Evolutionary conservation across 2,329 filamentous ascomycete species (phyloP), one percentile per base, ranked within the genome.

Genomic region (Decorospora gaudefroyi): DNA sequence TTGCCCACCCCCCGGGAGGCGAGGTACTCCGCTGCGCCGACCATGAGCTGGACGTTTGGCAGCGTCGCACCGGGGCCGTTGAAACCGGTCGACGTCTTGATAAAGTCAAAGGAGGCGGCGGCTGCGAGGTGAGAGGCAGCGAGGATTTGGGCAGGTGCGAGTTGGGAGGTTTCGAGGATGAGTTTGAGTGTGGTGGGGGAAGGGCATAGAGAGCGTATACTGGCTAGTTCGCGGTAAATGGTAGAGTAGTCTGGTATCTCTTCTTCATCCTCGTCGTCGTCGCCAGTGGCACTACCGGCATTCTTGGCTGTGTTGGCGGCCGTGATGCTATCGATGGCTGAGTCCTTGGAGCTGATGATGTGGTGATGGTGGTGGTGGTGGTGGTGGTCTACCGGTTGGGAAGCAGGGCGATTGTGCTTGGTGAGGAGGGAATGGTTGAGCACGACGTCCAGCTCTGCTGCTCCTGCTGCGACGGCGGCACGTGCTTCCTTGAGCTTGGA

Each of bases 71-170:
- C 80, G 1, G 71, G 69, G 0, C 80, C 81, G 35, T 76, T 74
- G 63, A 82, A 83, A 1, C 81, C 81, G 1, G 81, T 84, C 19
- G 75, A 78, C 0, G 81, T 84, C 68, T 84, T 84, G 49, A 84
- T 76, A 50, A 76, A 84, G 53, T 83, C 79, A 33, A 78, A 78
- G 4, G 74, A 74, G 2, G 80, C 79, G 22, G 75, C 70, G 11
- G 74, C 75, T 2, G 77, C 75, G 27, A 84, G 69, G 15, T 77
- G 72, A 12, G 74, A 75, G 0, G 74, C 80, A 1, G 79, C 79
- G 22, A 83, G 72, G 40, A 83, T 76, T 49, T 83, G 72, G 4
- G 70, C 57, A 4, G 61, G 50, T 2, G 59, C 63, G 12, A 84
- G 69, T 56, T 80, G 76, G 1, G 76, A 77, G 6, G 80, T 82